A percentile compares a stretch with the other conserved stretches of the same genome.
These are phyloP conservation scores for Hortaea werneckii DNA, from an alignment of 2,329 filamentous ascomycete genomes.

Conservation along the genomic window DNA sequence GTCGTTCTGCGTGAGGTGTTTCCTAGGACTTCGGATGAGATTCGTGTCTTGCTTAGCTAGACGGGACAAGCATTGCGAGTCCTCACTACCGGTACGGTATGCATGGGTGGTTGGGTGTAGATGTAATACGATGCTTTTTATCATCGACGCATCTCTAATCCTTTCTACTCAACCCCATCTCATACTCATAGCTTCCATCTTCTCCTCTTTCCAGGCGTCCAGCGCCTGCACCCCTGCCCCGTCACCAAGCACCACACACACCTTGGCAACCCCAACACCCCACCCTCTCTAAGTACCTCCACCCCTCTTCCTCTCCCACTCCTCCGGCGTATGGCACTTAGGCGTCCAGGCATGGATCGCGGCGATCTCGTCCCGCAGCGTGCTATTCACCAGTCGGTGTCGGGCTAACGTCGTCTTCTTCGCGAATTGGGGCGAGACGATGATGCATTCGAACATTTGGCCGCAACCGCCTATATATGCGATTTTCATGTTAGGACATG, in stretches of 20 bases:
- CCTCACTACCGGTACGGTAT: not conserved
- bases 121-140: not conserved
- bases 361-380: conserved; percentile 77
- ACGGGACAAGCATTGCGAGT: too few species aligned
- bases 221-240: too few species aligned
- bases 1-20: conserved; percentile 45
- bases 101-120: not conserved
- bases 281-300: not conserved
- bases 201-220: too few species aligned
- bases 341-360: conserved; percentile 91
- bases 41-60: conserved; percentile 52
- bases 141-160: not conserved
- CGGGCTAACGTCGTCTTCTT: conserved; percentile 63
- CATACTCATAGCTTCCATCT: too few species aligned
- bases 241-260: too few species aligned
- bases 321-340: conserved; percentile 83
- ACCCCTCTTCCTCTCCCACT: conserved; percentile 63
- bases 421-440: conserved; percentile 46
- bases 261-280: too few species aligned
- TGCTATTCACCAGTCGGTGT: conserved; percentile 75
- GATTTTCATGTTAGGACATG: too few species aligned
- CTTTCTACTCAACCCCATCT: too few species aligned
- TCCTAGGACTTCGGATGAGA: conserved; percentile 54
- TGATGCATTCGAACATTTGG: conserved; percentile 59
- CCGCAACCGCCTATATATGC: conserved; percentile 52